phyloP scores from a whole-genome alignment of 495 filamentous ascomycete species.

The Trypethelium eluteriae region DNA sequence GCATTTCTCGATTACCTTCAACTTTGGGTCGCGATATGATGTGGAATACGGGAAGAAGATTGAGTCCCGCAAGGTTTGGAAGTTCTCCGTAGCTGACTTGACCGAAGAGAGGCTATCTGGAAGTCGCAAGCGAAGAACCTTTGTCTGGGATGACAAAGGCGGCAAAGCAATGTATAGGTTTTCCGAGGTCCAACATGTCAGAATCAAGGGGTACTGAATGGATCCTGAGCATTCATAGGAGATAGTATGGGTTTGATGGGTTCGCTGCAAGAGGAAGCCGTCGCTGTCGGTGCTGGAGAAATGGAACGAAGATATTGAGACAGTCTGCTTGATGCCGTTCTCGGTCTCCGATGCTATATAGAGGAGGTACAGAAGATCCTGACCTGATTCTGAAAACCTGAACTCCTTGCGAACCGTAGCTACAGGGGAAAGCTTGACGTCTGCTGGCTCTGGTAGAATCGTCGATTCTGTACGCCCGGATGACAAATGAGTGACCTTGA shows the following conservation, averaged over 20 bases:
- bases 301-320: constrained; percentile 2
- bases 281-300: constrained; percentile 2
- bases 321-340: background rate
- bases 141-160: constrained; percentile 15
- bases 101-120: background rate
- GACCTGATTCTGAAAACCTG: constrained; percentile 3
- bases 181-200: constrained; percentile 10
- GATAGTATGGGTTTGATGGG: constrained; percentile 6
- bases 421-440: constrained; percentile 10
- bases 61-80: constrained; percentile 12
- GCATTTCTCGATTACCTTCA: constrained; percentile 2
- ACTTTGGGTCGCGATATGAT: constrained; percentile 12
- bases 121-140: constrained; percentile 12
- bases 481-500: background rate
- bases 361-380: constrained; percentile 13
- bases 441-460: constrained; percentile 15
- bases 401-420: constrained; percentile 15
- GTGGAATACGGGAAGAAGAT: constrained; percentile 17
- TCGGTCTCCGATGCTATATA: constrained; percentile 7
- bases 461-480: background rate
- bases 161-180: constrained; percentile 16
- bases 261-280: constrained; percentile 8
- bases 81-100: background rate
- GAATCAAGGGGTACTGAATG: constrained; percentile 9
- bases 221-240: constrained; percentile 11